A percentile compares a stretch with the other conserved stretches of the same genome.
These are phyloP conservation scores for Sarocladium oryzae DNA, from an alignment of 2,329 filamentous ascomycete genomes.

Conservation along the genomic window DNA sequence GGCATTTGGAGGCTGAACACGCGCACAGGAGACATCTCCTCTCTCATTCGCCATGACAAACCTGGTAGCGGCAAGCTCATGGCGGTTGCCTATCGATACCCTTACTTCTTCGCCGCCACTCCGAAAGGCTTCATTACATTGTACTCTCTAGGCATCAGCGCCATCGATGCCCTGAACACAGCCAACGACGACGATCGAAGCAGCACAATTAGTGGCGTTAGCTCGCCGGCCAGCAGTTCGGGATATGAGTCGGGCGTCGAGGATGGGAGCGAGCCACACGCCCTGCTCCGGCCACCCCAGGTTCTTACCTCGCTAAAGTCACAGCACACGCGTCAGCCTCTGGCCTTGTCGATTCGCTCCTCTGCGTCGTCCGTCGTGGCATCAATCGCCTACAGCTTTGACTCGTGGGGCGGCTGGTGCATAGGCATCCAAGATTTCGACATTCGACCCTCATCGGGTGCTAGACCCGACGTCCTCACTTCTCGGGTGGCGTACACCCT, in stretches of 20 bases:
- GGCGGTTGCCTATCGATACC: slow-evolving; percentile 64
- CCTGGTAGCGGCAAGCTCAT: slow-evolving; percentile 61
- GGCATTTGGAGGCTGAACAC: slow-evolving; percentile 58
- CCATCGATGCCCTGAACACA: neutral
- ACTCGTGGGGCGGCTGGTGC: slow-evolving; percentile 75
- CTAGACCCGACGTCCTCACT: slow-evolving; percentile 22
- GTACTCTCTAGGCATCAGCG: slow-evolving; percentile 51
- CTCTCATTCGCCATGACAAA: slow-evolving; percentile 52
- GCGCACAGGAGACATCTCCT: slow-evolving; percentile 33
- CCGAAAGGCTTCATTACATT: slow-evolving; percentile 67
- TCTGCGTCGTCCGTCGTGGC: slow-evolving; percentile 57
- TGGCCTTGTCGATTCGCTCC: slow-evolving; percentile 77
- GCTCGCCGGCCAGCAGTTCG: neutral
- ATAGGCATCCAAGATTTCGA: slow-evolving; percentile 87
- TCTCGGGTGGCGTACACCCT: slow-evolving; percentile 31
- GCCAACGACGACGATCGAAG: neutral
- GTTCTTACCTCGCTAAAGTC: slow-evolving; percentile 75
- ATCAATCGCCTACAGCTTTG: slow-evolving; percentile 80
- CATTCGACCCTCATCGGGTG: slow-evolving; percentile 36
- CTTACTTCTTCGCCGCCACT: slow-evolving; percentile 76
- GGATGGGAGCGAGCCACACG: neutral
- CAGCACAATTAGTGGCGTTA: neutral
- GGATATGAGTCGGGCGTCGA: neutral
- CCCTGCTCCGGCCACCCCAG: slow-evolving; percentile 20
- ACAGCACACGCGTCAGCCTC: slow-evolving; percentile 68